phyloP scores from a whole-genome alignment of 306 rosid species.

The Gleditsia sinensis region DNA sequence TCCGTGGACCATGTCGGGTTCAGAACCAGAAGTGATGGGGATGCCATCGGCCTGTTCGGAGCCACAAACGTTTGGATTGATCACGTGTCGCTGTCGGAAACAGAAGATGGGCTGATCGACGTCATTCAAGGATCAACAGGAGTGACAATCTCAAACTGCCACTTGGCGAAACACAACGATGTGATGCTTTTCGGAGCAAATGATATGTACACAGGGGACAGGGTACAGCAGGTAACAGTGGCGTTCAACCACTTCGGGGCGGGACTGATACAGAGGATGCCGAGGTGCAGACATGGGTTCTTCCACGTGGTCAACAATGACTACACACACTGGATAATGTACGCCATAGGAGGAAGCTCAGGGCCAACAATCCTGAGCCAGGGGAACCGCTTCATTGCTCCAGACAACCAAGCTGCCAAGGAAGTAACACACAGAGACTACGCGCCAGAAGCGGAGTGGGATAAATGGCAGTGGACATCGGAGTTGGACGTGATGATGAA shows the following conservation, averaged over 20 bases:
- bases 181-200: slow-evolving; percentile 73
- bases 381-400: slow-evolving; percentile 86
- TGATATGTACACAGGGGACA: slow-evolving; percentile 43
- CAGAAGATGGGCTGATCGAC: slow-evolving; percentile 63
- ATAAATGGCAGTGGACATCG: slow-evolving; percentile 63
- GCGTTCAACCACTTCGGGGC: slow-evolving; percentile 76
- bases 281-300: slow-evolving; percentile 68
- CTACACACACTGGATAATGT: slow-evolving; percentile 86
- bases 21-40: slow-evolving; percentile 59
- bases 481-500: slow-evolving; percentile 57
- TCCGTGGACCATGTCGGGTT: slow-evolving; percentile 41
- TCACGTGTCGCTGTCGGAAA: slow-evolving; percentile 60
- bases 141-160: slow-evolving; percentile 67
- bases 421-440: slow-evolving; percentile 57
- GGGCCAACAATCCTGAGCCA: slow-evolving; percentile 77
- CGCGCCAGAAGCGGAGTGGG: slow-evolving; percentile 40
- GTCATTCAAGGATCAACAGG: slow-evolving; percentile 61
- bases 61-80: slow-evolving; percentile 65
- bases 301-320: slow-evolving; percentile 79
- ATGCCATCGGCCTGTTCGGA: slow-evolving; percentile 55
- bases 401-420: slow-evolving; percentile 49
- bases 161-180: slow-evolving; percentile 66
- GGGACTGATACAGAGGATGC: slow-evolving; percentile 76
- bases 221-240: slow-evolving; percentile 62
- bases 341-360: slow-evolving; percentile 85